Evolutionary conservation across 1,284 basidiomycete species (phyloP), one percentile per base, ranked within the genome.

Genomic region (Boletus austroedulis): DNA sequence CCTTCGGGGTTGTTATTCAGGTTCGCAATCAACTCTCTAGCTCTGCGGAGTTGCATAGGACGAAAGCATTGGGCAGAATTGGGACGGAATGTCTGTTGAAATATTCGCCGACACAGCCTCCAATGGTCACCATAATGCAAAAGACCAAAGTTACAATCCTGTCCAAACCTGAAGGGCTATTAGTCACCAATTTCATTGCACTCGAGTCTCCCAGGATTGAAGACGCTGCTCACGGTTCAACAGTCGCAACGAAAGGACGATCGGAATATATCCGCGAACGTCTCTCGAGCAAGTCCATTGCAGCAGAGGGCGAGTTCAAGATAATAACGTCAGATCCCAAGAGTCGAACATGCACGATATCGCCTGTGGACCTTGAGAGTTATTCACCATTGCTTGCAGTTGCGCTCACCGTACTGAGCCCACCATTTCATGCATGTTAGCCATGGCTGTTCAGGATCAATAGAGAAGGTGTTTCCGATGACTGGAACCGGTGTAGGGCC

Each of bases 231-330:
- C 46, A 69, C 65, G 58, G 55, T 17, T 24, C 8, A 19, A 67
- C 19, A 11, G 60, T 57, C 1, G 62, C 56, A 31, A 68, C 53
- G 48, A 44, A 54, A 12, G 68, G 68, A 7, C 68, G 65, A 45
- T 63, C 46, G 0, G 68, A 70, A 46, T 67, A 68, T 41, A 61
- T 53, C 8, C 47, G 57, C 3, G 67, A 64, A 36, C 67, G 59
- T 40, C 61, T 66, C 17, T 70, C 66, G 5, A 67, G 55, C 5
- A 68, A 34, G 1, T 68, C 64, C n/a, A 24, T 29, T 4, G 55
- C 51, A 5, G 56, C 60, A 4, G 55, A 51, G 21, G 24, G 45
- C 0, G 65, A 58, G 24, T 67, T 70, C 19, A 70, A 36, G 41
- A 67, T 47, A 2, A 67, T 48, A 9, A 68, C 62, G 14, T 70